Percentiles rank a stretch among this genome's conserved stretches.
Evolutionary conservation across 2,329 filamentous ascomycete species (phyloP).

Genomic region (Coniochaeta pulveracea): DNA sequence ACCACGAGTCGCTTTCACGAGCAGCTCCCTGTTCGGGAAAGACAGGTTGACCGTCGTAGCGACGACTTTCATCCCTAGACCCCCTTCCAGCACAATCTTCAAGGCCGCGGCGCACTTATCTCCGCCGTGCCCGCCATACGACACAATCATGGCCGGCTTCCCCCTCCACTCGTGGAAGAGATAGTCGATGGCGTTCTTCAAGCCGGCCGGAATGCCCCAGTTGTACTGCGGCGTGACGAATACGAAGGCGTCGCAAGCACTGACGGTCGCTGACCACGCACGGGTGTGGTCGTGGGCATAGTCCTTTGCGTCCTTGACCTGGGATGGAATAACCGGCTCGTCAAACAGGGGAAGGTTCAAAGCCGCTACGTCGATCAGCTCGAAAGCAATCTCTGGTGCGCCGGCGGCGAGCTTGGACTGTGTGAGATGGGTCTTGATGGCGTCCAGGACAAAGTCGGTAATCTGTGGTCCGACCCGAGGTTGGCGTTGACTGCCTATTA

Average conservation of each 20-base stretch:
- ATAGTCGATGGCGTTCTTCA: conserved; percentile 42
- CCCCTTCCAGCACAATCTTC: conserved; percentile 13
- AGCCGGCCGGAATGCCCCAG: conserved; percentile 30
- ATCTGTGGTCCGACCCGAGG: conserved; percentile 14
- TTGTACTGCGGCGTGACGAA: conserved; percentile 29
- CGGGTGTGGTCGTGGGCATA: conserved; percentile 22
- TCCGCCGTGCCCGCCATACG: conserved; percentile 31
- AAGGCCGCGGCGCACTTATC: conserved; percentile 14
- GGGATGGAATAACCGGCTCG: conserved; percentile 20
- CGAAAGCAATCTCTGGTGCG: conserved; percentile 6
- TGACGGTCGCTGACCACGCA: conserved; percentile 20
- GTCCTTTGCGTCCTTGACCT: conserved; percentile 15
- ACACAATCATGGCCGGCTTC: conserved; percentile 34
- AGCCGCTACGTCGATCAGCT: conserved; percentile 17
- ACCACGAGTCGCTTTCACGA: conserved; percentile 6
- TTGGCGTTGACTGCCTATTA: conserved; percentile 15
- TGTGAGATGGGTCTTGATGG: conserved; percentile 9
- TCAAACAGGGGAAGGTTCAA: conserved; percentile 23
- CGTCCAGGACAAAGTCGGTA: conserved; percentile 9
- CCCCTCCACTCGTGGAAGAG: conserved; percentile 36
- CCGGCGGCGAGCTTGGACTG: background rate
- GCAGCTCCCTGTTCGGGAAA: conserved; percentile 11
- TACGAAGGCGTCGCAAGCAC: conserved; percentile 19
- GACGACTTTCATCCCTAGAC: conserved; percentile 12
- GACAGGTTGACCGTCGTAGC: conserved; percentile 13